Percentiles rank a stretch among this genome's conserved stretches.
Conservation (phyloP, 805 yeast genomes). For the Nakazawaea wickerhamii region DNA sequence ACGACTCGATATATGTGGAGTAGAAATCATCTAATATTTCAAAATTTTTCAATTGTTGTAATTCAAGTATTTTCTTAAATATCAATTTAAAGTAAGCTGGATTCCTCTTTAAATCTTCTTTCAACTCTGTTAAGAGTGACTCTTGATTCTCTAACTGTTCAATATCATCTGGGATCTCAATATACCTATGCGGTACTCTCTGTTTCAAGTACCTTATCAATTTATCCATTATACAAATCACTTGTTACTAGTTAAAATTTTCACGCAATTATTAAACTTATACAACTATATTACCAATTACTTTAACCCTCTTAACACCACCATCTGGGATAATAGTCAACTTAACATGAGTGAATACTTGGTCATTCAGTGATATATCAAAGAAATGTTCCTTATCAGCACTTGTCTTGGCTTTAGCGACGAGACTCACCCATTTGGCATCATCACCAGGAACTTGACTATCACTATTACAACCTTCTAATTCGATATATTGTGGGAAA, state of each 20-base stretch:
- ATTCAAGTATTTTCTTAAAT: constrained; percentile 35
- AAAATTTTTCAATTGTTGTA: constrained; percentile 24
- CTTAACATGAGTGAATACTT: constrained; percentile 60
- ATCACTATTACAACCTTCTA: constrained; percentile 50
- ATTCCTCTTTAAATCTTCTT: constrained; percentile 30
- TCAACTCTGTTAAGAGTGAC: constrained; percentile 18
- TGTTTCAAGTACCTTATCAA: constrained; percentile 23
- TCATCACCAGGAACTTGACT: constrained; percentile 38
- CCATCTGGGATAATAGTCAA: constrained; percentile 92
- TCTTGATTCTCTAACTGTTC: constrained; percentile 19
- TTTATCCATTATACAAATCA: constrained; percentile 18
- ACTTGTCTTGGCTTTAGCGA: constrained; percentile 65
- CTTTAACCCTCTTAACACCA: constrained; percentile 88
- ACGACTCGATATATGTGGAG: constrained; percentile 29
- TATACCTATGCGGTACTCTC: constrained; percentile 22
- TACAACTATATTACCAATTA: constrained; percentile 53
- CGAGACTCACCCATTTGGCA: constrained; percentile 56
- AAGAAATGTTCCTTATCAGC: constrained; percentile 78
- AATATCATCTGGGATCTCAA: constrained; percentile 11
- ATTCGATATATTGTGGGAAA: constrained; percentile 74
- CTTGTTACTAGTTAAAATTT: no score
- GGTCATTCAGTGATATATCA: constrained; percentile 20
- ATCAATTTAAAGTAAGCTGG: constrained; percentile 46
- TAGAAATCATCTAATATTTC: constrained; percentile 38
- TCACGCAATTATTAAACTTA: not conserved